Evolutionary conservation across 225 moss, liverwort and hornwort genomes (phyloP).

Genomic region (Ulota crispa): DNA sequence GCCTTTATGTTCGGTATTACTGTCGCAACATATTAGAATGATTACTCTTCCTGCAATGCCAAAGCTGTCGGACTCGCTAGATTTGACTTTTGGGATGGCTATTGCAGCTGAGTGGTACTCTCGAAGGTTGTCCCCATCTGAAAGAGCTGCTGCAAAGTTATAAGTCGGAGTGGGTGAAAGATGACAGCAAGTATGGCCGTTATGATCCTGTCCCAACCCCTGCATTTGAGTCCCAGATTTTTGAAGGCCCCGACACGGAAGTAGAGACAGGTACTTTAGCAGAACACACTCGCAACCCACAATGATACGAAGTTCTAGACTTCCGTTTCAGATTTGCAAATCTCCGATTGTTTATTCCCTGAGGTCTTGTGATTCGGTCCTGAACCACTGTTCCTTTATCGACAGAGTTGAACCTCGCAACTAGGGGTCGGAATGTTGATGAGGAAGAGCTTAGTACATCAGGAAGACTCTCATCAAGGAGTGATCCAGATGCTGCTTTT

Average conservation of each 20-base stretch:
- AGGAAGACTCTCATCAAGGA: slow-evolving; percentile 69
- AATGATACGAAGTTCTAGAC: neutral
- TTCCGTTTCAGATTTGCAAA: slow-evolving; percentile 2
- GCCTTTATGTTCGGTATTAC: slow-evolving; percentile 6
- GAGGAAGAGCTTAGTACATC: slow-evolving; percentile 92
- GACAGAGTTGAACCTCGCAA: slow-evolving; percentile 73
- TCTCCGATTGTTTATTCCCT: neutral
- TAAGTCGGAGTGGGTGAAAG: slow-evolving; percentile 95
- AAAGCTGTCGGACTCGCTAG: slow-evolving; percentile 1
- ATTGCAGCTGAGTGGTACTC: slow-evolving; percentile 76
- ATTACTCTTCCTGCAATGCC: slow-evolving; percentile 1
- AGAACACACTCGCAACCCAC: neutral
- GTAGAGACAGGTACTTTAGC: slow-evolving; percentile 73
- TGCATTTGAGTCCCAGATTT: slow-evolving; percentile 82
- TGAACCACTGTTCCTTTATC: neutral
- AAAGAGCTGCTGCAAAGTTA: slow-evolving; percentile 89
- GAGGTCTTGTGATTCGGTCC: neutral
- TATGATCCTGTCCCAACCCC: slow-evolving; percentile 75
- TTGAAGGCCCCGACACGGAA: slow-evolving; percentile 95
- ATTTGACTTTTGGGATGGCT: slow-evolving; percentile 25
- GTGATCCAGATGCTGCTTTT: slow-evolving; percentile 47
- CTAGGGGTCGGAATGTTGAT: slow-evolving; percentile 64
- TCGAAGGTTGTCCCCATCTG: slow-evolving; percentile 89
- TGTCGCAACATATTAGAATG: neutral
- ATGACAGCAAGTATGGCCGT: slow-evolving; percentile 96